phyloP scores from a whole-genome alignment of 2,329 filamentous ascomycete genomes.

The Colletotrichum lupini region DNA sequence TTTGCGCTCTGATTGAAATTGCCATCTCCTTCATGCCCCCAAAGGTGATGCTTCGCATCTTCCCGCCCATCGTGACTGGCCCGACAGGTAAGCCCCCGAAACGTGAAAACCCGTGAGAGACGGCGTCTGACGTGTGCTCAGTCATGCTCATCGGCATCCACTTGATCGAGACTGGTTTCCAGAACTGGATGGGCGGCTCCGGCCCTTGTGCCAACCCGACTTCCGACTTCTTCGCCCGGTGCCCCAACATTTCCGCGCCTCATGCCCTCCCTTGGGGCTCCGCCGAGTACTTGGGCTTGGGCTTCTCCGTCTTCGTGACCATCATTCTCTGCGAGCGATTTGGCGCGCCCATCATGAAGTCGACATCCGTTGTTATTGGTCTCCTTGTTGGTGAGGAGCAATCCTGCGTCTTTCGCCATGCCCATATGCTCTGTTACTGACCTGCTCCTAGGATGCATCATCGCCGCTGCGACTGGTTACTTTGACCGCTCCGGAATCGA shows the following conservation, averaged over 20 bases:
- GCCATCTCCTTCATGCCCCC: conserved; percentile 80
- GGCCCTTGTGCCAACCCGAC: conserved; percentile 65
- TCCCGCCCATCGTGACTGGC: conserved; percentile 83
- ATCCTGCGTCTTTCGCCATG: too few relatives aligned
- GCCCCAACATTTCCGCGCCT: conserved; percentile 75
- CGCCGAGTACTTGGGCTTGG: conserved; percentile 81
- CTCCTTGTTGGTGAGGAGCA: conserved; percentile 56
- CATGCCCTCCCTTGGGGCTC: conserved; percentile 82
- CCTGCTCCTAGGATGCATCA: conserved; percentile 72
- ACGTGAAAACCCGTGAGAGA: conserved; percentile 44
- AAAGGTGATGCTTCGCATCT: conserved; percentile 74
- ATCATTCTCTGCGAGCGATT: conserved; percentile 86
- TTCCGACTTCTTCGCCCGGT: conserved; percentile 69
- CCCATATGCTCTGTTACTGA: not conserved
- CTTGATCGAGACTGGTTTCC: conserved; percentile 77
- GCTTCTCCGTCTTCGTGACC: conserved; percentile 82
- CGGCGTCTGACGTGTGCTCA: not conserved
- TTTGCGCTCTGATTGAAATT: conserved; percentile 77
- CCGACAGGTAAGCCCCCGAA: conserved; percentile 58
- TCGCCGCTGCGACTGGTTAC: conserved; percentile 82
- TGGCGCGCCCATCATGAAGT: conserved; percentile 87
- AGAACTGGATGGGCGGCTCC: conserved; percentile 82
- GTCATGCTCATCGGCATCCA: conserved; percentile 78
- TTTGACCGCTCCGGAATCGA: conserved; percentile 81
- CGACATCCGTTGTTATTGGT: conserved; percentile 79